Conservation (phyloP, 371 early-diverging fungal genomes). For the Conidiobolus incongruus region DNA sequence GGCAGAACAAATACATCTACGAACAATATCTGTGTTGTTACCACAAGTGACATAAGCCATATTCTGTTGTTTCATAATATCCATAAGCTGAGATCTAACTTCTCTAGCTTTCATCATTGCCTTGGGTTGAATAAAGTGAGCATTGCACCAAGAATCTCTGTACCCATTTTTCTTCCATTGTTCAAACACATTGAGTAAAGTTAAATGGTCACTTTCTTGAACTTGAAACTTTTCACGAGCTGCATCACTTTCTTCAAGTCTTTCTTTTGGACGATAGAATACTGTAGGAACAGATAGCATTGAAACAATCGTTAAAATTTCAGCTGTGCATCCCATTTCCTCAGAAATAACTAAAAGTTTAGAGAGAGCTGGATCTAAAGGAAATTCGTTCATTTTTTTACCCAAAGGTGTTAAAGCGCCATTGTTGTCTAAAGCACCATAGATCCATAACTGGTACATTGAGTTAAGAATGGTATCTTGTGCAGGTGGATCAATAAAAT, state of each 20-base stretch:
- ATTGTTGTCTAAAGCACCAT: conserved; percentile 73
- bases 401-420: conserved; percentile 81
- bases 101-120: conserved; percentile 88
- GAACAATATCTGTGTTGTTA: conserved; percentile 18
- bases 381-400: conserved; percentile 80
- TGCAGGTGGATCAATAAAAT: conserved; percentile 95
- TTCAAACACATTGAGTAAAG: conserved; percentile 79
- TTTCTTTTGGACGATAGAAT: conserved; percentile 89
- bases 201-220: conserved; percentile 86
- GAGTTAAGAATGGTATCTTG: conserved; percentile 83
- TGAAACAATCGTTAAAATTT: conserved; percentile 90
- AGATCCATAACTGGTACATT: conserved; percentile 94
- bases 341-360: conserved; percentile 81
- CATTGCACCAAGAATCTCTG: conserved; percentile 75
- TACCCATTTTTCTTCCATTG: conserved; percentile 75
- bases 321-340: conserved; percentile 70
- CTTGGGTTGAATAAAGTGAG: conserved; percentile 83
- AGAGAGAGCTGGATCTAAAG: conserved; percentile 84
- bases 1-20: conserved; percentile 83
- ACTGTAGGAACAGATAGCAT: conserved; percentile 93
- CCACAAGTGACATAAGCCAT: conserved; percentile 64
- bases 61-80: conserved; percentile 67
- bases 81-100: conserved; percentile 76
- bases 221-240: conserved; percentile 89
- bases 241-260: conserved; percentile 76